phyloP scores from a whole-genome alignment of 2,329 filamentous ascomycete species.

The Penicillium sp. region DNA sequence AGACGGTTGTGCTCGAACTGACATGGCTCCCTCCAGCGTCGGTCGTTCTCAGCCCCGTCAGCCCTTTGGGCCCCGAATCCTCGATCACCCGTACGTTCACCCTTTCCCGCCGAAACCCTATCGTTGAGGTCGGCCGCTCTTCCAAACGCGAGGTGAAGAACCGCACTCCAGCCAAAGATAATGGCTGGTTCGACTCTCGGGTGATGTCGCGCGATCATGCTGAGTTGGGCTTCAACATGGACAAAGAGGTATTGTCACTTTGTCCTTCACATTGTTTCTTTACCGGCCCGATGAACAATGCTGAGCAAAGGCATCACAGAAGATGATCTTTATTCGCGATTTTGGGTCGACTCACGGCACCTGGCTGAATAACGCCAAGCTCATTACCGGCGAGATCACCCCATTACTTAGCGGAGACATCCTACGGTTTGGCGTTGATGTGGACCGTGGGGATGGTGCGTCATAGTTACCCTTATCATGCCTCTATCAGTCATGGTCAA shows the following conservation, averaged over 20 bases:
- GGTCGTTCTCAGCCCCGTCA: conserved; percentile 36
- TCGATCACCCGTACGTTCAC: conserved; percentile 36
- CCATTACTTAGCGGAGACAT: conserved; percentile 41
- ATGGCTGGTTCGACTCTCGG: conserved; percentile 50
- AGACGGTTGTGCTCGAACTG: background rate
- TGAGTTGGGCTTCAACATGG: conserved; percentile 31
- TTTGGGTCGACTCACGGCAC: conserved; percentile 65
- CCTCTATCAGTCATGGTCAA: background rate
- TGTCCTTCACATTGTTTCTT: background rate
- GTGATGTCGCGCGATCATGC: conserved; percentile 53
- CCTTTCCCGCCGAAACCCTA: conserved; percentile 31
- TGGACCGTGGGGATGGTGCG: conserved; percentile 51
- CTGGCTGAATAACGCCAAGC: conserved; percentile 52
- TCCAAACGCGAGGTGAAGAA: conserved; percentile 43
- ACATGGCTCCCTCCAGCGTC: conserved; percentile 27
- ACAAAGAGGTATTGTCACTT: conserved; percentile 30
- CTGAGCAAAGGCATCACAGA: conserved; percentile 30
- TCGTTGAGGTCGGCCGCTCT: conserved; percentile 43
- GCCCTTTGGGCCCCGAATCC: conserved; percentile 29
- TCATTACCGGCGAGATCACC: conserved; percentile 43
- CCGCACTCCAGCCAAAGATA: conserved; percentile 39
- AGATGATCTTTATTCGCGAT: conserved; percentile 57
- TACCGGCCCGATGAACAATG: background rate
- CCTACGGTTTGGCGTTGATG: conserved; percentile 52
- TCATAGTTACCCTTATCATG: conserved; percentile 1